Evolutionary conservation across 2,329 filamentous ascomycete genomes (phyloP).

Genomic region (Arachnomyces sp.): DNA sequence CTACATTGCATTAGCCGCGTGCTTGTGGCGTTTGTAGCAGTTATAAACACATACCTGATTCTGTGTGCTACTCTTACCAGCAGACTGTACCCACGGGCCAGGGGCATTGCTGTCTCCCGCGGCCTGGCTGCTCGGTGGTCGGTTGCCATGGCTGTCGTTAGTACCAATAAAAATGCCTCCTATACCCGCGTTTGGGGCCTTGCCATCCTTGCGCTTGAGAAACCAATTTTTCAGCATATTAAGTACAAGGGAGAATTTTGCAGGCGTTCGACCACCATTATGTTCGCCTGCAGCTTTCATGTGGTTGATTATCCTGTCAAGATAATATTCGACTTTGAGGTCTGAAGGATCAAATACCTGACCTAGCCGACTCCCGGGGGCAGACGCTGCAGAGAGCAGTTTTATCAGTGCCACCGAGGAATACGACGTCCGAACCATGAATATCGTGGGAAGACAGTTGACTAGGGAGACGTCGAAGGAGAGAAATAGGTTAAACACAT

Average conservation of each 20-base stretch:
- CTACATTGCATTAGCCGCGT: conserved; percentile 11
- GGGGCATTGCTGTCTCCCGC: too few species aligned
- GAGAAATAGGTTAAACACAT: conserved; percentile 58
- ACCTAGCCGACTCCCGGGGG: conserved; percentile 59
- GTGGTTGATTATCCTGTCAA: conserved; percentile 62
- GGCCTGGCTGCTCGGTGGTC: too few species aligned
- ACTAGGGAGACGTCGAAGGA: conserved; percentile 52
- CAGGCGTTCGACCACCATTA: conserved; percentile 57
- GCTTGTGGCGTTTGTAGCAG: not conserved
- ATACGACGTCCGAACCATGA: conserved; percentile 65
- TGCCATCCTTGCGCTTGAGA: conserved; percentile 39
- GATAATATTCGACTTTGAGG: conserved; percentile 58
- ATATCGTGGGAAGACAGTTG: conserved; percentile 61
- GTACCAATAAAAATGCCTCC: too few species aligned
- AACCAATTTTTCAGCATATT: conserved; percentile 66
- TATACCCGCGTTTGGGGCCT: too few species aligned
- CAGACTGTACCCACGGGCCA: too few species aligned
- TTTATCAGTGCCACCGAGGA: conserved; percentile 66
- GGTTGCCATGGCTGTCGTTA: too few species aligned
- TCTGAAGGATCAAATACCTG: conserved; percentile 61
- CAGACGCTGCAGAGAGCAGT: conserved; percentile 60
- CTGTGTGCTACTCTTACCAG: conserved; percentile 6
- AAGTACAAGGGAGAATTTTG: conserved; percentile 64
- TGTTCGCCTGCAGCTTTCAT: conserved; percentile 58
- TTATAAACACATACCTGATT: not conserved